A percentile compares a stretch with the other conserved stretches of the same genome.
Evolutionary conservation across 73 alveolate genomes (phyloP).

Genomic region (Tetrahymena elliotti): DNA sequence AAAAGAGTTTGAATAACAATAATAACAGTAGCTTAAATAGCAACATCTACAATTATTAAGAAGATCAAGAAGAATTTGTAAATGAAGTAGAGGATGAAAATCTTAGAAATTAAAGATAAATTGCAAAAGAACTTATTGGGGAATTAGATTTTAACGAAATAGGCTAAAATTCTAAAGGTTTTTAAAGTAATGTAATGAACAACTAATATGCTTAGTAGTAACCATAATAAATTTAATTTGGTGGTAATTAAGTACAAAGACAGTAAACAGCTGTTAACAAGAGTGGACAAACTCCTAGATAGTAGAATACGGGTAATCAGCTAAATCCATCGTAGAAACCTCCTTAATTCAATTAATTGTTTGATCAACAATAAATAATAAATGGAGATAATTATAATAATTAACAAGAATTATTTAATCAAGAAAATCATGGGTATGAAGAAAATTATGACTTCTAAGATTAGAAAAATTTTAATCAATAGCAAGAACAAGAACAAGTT

Average conservation of each 20-base stretch:
- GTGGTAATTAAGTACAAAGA: background rate
- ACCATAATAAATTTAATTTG: background rate
- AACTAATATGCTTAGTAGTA: background rate
- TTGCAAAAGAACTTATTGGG: background rate
- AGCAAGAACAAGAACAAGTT: background rate
- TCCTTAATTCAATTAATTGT: background rate
- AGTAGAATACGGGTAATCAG: background rate
- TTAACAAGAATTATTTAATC: background rate
- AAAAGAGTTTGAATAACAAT: background rate
- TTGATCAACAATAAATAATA: background rate
- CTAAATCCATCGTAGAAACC: background rate
- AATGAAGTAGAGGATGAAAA: background rate
- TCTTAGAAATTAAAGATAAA: background rate
- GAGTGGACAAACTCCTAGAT: background rate
- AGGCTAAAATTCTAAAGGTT: background rate
- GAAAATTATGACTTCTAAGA: background rate
- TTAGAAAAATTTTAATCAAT: background rate
- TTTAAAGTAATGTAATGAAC: background rate
- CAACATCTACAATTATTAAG: background rate
- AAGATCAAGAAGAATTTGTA: background rate
- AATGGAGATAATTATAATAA: background rate
- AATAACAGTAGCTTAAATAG: background rate
- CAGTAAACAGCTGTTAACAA: background rate
- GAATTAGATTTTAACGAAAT: background rate
- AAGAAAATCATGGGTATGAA: background rate